Conservation (phyloP, 768 basidiomycete species). For the Suillus hirtellus region DNA sequence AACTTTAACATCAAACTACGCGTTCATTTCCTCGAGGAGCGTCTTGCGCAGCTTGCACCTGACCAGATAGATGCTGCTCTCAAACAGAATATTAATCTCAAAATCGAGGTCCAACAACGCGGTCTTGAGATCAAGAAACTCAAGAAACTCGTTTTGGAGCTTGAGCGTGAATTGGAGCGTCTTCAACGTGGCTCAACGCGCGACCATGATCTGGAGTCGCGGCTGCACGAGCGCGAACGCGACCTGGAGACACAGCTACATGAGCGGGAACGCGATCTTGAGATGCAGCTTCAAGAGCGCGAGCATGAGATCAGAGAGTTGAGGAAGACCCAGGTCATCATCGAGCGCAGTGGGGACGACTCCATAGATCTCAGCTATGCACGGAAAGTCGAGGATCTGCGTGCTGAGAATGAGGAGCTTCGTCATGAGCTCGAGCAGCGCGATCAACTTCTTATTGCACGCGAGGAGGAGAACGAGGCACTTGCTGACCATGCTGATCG, state of each 20-base stretch:
- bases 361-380: slow-evolving; percentile 45
- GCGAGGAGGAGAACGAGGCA: slow-evolving; percentile 74
- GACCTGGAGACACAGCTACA: slow-evolving; percentile 38
- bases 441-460: slow-evolving; percentile 50
- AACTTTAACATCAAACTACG: slow-evolving; percentile 96
- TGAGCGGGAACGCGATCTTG: slow-evolving; percentile 70
- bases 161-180: slow-evolving; percentile 77
- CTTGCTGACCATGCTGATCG: slow-evolving; percentile 65
- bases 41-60: slow-evolving; percentile 83
- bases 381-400: slow-evolving; percentile 55
- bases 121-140: slow-evolving; percentile 90
- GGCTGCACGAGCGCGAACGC: slow-evolving; percentile 32
- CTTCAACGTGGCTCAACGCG: slow-evolving; percentile 47
- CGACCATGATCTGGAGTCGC: slow-evolving; percentile 35
- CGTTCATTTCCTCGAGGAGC: slow-evolving; percentile 93
- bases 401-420: slow-evolving; percentile 65
- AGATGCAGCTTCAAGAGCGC: slow-evolving; percentile 72
- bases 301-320: slow-evolving; percentile 71
- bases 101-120: slow-evolving; percentile 88
- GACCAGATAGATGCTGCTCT: slow-evolving; percentile 91
- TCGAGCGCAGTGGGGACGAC: slow-evolving; percentile 55
- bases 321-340: slow-evolving; percentile 51
- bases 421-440: slow-evolving; percentile 58
- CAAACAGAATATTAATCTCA: slow-evolving; percentile 91
- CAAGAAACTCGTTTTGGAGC: slow-evolving; percentile 83